A percentile compares a stretch with the other conserved stretches of the same genome.
Conservation (phyloP, 2,329 filamentous ascomycete genomes). For the Colletotrichum tropicicola region DNA sequence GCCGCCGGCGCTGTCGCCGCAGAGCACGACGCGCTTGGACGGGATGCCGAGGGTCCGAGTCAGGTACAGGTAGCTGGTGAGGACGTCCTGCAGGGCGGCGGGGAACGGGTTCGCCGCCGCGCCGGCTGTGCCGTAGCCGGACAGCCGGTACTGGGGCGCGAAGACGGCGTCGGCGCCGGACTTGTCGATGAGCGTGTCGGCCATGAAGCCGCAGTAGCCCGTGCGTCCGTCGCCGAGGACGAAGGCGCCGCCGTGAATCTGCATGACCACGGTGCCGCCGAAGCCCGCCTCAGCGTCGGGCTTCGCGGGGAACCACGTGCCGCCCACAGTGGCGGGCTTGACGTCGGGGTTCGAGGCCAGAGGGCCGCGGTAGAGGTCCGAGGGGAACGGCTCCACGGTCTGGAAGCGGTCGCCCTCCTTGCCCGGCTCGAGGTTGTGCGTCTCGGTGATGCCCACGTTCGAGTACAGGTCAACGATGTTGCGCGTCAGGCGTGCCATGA, state of each 20-base stretch:
- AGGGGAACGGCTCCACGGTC: constrained; percentile 24
- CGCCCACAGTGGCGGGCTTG: constrained; percentile 31
- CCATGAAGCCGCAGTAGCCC: constrained; percentile 37
- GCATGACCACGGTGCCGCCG: constrained; percentile 34
- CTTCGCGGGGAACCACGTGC: constrained; percentile 35
- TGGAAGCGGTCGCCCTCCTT: constrained; percentile 36
- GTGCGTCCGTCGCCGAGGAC: constrained; percentile 42
- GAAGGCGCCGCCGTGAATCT: constrained; percentile 44
- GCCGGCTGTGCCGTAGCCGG: constrained; percentile 23
- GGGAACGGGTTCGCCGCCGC: constrained; percentile 34
- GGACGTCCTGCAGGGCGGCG: constrained; percentile 40
- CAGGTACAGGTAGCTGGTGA: constrained; percentile 41
- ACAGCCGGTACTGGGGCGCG: constrained; percentile 43
- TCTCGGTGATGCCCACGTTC: constrained; percentile 17
- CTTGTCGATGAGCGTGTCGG: constrained; percentile 34
- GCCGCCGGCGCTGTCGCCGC: constrained; percentile 43
- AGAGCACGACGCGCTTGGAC: constrained; percentile 38
- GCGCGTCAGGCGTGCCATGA: constrained; percentile 15
- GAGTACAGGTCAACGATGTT: constrained; percentile 9
- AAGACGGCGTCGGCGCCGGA: constrained; percentile 37
- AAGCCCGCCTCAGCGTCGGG: constrained; percentile 22
- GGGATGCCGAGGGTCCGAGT: constrained; percentile 35
- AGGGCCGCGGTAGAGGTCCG: constrained; percentile 31
- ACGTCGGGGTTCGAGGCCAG: constrained; percentile 24
- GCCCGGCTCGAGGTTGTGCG: constrained; percentile 35